Percentiles rank a stretch among this genome's conserved stretches.
phyloP scores from a whole-genome alignment of 2,329 filamentous ascomycete genomes.

The Trichoderma koningiopsis region DNA sequence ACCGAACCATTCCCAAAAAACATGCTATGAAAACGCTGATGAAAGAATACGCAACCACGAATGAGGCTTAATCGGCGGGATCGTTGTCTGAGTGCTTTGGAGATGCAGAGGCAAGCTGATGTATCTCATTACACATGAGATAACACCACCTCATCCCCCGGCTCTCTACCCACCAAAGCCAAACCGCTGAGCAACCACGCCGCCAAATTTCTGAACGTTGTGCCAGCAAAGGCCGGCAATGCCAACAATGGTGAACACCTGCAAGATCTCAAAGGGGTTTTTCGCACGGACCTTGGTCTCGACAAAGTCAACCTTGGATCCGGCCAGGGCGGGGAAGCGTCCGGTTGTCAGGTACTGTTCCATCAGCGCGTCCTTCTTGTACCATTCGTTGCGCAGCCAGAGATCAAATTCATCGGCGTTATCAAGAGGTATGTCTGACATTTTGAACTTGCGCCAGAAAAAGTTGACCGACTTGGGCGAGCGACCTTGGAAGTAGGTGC shows the following conservation, averaged over 20 bases:
- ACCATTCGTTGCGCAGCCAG: slow-evolving; percentile 87
- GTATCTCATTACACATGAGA: background rate
- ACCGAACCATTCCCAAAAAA: background rate
- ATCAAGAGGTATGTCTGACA: slow-evolving; percentile 79
- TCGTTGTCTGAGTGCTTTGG: background rate
- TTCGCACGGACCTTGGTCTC: slow-evolving; percentile 61
- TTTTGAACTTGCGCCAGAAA: slow-evolving; percentile 85
- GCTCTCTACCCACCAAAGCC: slow-evolving; percentile 27
- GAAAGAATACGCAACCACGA: background rate
- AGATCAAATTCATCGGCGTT: slow-evolving; percentile 73
- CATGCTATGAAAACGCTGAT: slow-evolving; percentile 6
- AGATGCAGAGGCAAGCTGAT: background rate
- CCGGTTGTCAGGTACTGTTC: slow-evolving; percentile 79
- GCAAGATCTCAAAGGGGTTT: slow-evolving; percentile 57
- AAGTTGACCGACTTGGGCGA: slow-evolving; percentile 96
- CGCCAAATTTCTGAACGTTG: slow-evolving; percentile 39
- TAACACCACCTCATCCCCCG: background rate
- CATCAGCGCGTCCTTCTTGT: slow-evolving; percentile 86
- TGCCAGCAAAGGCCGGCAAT: slow-evolving; percentile 47
- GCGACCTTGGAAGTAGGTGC: slow-evolving; percentile 85
- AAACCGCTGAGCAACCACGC: slow-evolving; percentile 29
- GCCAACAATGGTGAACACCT: slow-evolving; percentile 56
- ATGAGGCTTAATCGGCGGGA: background rate
- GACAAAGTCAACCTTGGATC: slow-evolving; percentile 50
- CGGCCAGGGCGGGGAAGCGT: slow-evolving; percentile 73